Percentiles rank a stretch among this genome's conserved stretches.
Conservation (phyloP, 768 basidiomycete species). For the Saitozyma podzolica region DNA sequence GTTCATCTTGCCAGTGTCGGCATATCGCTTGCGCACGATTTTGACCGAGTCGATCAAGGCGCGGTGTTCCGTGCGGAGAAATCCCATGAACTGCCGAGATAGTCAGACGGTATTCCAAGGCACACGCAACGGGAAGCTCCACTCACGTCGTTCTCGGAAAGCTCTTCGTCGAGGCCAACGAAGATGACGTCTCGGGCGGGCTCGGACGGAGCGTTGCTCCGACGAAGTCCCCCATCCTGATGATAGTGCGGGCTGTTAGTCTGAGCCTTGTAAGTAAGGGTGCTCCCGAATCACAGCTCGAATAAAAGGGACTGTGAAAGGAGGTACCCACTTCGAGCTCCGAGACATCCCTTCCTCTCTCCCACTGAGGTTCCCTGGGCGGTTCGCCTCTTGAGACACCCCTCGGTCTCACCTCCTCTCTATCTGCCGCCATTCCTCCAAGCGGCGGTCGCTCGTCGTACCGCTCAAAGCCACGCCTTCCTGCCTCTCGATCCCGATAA, state of each 20-base stretch:
- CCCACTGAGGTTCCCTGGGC: slow-evolving; percentile 28
- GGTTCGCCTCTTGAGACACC: not conserved
- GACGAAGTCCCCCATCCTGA: slow-evolving; percentile 57
- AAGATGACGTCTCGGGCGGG: slow-evolving; percentile 93
- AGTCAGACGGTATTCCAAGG: slow-evolving; percentile 7
- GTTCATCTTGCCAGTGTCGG: slow-evolving; percentile 81
- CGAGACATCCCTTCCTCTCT: slow-evolving; percentile 33
- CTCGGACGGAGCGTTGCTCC: slow-evolving; percentile 68
- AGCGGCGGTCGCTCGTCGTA: slow-evolving; percentile 7
- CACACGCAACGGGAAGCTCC: slow-evolving; percentile 43
- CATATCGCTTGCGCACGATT: slow-evolving; percentile 90
- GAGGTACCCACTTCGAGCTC: slow-evolving; percentile 11
- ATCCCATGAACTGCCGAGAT: slow-evolving; percentile 55
- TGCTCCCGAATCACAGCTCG: slow-evolving; percentile 9
- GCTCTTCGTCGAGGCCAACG: slow-evolving; percentile 86
- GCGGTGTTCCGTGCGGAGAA: slow-evolving; percentile 46
- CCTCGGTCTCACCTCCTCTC: slow-evolving; percentile 19
- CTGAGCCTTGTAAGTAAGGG: not conserved
- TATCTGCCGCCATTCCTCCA: slow-evolving; percentile 32
- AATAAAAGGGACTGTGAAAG: no score
- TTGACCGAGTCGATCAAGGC: slow-evolving; percentile 58
- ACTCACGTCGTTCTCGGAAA: slow-evolving; percentile 84
- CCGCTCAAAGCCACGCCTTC: slow-evolving; percentile 4
- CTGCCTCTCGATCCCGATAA: slow-evolving; percentile 11
- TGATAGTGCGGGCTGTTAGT: not conserved